phyloP scores from a whole-genome alignment of 176 grass and related monocot genomes.

The Avena atlantica region DNA sequence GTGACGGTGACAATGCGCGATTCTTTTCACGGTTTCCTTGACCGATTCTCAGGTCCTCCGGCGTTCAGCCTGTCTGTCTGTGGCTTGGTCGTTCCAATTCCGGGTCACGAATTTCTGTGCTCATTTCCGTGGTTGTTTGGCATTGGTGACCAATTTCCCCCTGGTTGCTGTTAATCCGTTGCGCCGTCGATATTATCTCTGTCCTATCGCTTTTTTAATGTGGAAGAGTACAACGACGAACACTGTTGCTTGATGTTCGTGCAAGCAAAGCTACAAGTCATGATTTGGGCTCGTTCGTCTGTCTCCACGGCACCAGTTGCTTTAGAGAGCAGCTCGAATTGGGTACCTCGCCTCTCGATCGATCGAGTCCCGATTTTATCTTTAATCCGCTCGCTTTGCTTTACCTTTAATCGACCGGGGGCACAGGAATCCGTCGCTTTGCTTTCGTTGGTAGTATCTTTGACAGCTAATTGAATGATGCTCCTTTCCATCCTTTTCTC shows the following conservation, averaged over 20 bases:
- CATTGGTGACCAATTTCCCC: not conserved
- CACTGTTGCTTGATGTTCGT: slow-evolving; percentile 42
- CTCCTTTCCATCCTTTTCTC: slow-evolving; percentile 44
- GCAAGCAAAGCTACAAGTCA: not conserved
- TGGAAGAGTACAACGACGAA: slow-evolving; percentile 33
- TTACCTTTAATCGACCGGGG: slow-evolving; percentile 49
- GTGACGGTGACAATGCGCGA: slow-evolving; percentile 27
- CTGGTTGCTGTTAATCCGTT: slow-evolving; percentile 12
- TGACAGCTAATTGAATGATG: slow-evolving; percentile 31
- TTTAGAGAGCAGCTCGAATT: slow-evolving; percentile 49
- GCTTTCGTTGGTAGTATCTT: slow-evolving; percentile 48
- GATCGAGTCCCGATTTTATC: slow-evolving; percentile 40
- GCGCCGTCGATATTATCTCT: not conserved
- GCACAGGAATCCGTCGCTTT: slow-evolving; percentile 52
- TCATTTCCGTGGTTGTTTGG: not conserved
- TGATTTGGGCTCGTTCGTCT: slow-evolving; percentile 54
- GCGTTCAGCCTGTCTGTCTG: not conserved
- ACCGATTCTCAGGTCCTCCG: not conserved
- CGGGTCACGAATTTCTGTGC: slow-evolving; percentile 14
- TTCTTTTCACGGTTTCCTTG: too few relatives aligned
- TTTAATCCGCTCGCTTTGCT: slow-evolving; percentile 36
- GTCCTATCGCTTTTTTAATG: slow-evolving; percentile 31
- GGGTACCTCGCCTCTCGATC: slow-evolving; percentile 52
- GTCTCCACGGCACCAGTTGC: slow-evolving; percentile 48
- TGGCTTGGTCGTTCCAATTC: slow-evolving; percentile 18